Conservation (phyloP, 306 rosid genomes). For the Ormosia emarginata region DNA sequence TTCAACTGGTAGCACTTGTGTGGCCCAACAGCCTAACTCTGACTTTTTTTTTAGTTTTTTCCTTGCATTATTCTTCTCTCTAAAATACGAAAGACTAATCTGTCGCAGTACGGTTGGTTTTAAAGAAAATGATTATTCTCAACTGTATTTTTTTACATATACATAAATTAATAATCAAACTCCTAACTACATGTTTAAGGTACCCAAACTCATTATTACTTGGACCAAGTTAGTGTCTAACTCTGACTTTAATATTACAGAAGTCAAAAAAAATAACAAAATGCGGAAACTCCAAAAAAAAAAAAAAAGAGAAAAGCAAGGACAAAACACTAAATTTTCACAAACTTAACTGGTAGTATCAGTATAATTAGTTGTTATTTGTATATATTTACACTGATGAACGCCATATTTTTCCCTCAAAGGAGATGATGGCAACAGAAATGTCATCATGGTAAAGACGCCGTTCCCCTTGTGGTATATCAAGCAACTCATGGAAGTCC, state of each 20-base stretch:
- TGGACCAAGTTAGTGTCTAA: no score
- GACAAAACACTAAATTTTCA: not conserved
- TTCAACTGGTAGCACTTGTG: no score
- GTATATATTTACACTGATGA: conserved; percentile 45
- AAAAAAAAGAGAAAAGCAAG: not conserved
- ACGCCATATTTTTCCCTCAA: conserved; percentile 82
- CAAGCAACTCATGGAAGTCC: conserved; percentile 71
- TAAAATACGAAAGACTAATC: no score
- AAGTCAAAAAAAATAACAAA: not conserved
- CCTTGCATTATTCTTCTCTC: no score
- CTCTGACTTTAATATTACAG: not conserved
- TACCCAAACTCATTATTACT: no score
- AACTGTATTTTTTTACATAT: no score
- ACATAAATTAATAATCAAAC: no score
- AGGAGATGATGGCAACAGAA: conserved; percentile 59
- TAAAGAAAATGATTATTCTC: no score
- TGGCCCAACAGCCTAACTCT: no score
- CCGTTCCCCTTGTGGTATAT: conserved; percentile 80
- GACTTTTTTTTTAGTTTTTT: no score
- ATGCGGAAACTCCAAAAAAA: not conserved
- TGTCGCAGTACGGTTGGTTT: no score
- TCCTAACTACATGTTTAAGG: no score
- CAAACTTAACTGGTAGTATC: not conserved
- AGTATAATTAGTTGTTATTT: not conserved
- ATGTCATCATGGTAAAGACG: conserved; percentile 84